Evolutionary conservation across 495 filamentous ascomycete species (phyloP).

Genomic region (Aspergillus funiculosus): DNA sequence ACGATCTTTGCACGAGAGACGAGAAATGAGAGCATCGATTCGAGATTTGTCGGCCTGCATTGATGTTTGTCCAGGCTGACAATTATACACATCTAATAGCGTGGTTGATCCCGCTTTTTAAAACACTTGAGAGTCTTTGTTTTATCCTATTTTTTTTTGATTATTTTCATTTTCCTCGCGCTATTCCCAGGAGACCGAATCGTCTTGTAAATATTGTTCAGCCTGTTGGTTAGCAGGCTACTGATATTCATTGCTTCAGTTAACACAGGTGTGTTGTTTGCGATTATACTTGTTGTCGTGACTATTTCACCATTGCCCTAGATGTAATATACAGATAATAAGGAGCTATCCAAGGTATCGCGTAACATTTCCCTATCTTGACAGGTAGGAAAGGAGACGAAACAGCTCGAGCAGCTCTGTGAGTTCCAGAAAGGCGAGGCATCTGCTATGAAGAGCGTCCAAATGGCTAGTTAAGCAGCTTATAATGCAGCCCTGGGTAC

Average conservation of each 20-base stretch:
- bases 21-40: constrained; percentile 34
- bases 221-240: constrained; percentile 12
- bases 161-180: constrained; percentile 18
- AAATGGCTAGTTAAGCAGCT: no score
- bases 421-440: no score
- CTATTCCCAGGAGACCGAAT: constrained; percentile 3
- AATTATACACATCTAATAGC: constrained; percentile 20
- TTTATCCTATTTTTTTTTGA: constrained; percentile 17
- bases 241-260: constrained; percentile 1
- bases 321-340: no score
- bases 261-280: background rate
- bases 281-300: no score
- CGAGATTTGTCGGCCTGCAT: constrained; percentile 14
- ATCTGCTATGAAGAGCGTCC: no score
- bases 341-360: no score
- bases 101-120: constrained; percentile 23
- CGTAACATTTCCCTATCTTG: no score
- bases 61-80: constrained; percentile 10
- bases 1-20: constrained; percentile 37
- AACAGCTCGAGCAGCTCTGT: no score
- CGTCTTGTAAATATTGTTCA: constrained; percentile 17
- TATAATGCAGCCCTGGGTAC: no score
- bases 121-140: constrained; percentile 10
- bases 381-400: no score
- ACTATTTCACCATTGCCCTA: no score